phyloP scores from a whole-genome alignment of 2,329 filamentous ascomycete species.

The Penicillium glabrum region DNA sequence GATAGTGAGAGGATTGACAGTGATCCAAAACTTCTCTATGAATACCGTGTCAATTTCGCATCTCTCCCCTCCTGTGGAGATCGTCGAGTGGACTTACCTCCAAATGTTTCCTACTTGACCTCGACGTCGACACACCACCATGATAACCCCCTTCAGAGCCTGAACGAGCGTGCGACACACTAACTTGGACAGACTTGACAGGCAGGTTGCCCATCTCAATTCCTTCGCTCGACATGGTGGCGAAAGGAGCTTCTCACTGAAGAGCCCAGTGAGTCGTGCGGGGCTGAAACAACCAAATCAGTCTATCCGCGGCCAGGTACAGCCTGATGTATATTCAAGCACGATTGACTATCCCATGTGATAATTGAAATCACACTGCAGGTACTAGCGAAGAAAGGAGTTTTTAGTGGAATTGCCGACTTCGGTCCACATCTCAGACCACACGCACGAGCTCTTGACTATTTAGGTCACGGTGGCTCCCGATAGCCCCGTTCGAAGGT shows the following conservation, averaged over 20 bases:
- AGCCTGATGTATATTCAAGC: background rate
- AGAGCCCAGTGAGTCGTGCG: background rate
- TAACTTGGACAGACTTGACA: constrained; percentile 4
- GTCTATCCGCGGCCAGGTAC: background rate
- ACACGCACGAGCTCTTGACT: constrained; percentile 11
- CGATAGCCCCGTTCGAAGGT: background rate
- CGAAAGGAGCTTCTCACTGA: background rate
- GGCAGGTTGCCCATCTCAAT: constrained; percentile 7
- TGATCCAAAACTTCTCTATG: constrained; percentile 15
- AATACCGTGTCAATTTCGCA: background rate
- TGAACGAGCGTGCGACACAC: constrained; percentile 2
- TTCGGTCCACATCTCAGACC: background rate
- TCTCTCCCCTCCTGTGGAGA: background rate
- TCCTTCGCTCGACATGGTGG: constrained; percentile 7
- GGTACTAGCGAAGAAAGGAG: background rate
- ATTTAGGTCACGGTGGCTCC: background rate
- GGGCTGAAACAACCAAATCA: background rate
- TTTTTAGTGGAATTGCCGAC: background rate
- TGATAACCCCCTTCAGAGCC: constrained; percentile 5
- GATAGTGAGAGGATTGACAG: constrained; percentile 14
- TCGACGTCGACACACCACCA: constrained; percentile 12
- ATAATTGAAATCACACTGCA: background rate
- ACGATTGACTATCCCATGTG: background rate
- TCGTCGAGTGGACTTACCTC: constrained; percentile 8
- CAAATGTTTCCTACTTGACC: constrained; percentile 12